These are phyloP conservation scores for Teunomyces aglyptinius DNA, from an alignment of 805 yeast genomes.

Conservation along the genomic window DNA sequence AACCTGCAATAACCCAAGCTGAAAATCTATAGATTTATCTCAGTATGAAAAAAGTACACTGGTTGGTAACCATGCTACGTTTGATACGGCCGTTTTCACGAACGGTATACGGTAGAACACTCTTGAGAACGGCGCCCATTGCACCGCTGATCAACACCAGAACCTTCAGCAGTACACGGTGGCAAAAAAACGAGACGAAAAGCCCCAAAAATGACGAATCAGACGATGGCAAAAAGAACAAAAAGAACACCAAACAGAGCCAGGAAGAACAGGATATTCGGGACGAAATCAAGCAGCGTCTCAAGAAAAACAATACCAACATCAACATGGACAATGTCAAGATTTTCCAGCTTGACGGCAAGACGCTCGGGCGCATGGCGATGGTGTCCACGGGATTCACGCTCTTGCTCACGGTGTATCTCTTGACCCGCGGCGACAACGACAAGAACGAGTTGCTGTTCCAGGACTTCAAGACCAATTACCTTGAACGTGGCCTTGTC, in stretches of 20 bases:
- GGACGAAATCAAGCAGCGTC: conserved; percentile 31
- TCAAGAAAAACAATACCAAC: conserved; percentile 29
- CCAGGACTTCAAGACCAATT: conserved; percentile 83
- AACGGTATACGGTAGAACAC: too few relatives aligned
- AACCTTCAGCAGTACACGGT: too few relatives aligned
- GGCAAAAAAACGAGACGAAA: neutral
- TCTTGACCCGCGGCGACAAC: conserved; percentile 10
- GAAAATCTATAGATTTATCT: too few relatives aligned
- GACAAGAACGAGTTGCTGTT: conserved; percentile 45
- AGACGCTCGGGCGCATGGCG: conserved; percentile 9
- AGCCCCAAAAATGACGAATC: neutral
- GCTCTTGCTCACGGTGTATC: conserved; percentile 19
- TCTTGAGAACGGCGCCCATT: too few relatives aligned
- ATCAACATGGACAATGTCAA: conserved; percentile 30
- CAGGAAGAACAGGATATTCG: conserved; percentile 33
- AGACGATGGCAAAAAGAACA: conserved; percentile 8
- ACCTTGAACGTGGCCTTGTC: conserved; percentile 76
- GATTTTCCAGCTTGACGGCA: conserved; percentile 21
- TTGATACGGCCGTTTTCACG: too few relatives aligned
- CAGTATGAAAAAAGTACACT: too few relatives aligned
- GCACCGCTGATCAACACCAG: too few relatives aligned
- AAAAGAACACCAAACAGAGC: conserved; percentile 8
- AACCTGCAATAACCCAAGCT: too few relatives aligned
- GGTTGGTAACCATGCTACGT: too few relatives aligned
- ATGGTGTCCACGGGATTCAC: conserved; percentile 16